These are phyloP conservation scores for Rostrohypoxylon terebratum DNA, from an alignment of 495 filamentous ascomycete species.

Conservation along the genomic window DNA sequence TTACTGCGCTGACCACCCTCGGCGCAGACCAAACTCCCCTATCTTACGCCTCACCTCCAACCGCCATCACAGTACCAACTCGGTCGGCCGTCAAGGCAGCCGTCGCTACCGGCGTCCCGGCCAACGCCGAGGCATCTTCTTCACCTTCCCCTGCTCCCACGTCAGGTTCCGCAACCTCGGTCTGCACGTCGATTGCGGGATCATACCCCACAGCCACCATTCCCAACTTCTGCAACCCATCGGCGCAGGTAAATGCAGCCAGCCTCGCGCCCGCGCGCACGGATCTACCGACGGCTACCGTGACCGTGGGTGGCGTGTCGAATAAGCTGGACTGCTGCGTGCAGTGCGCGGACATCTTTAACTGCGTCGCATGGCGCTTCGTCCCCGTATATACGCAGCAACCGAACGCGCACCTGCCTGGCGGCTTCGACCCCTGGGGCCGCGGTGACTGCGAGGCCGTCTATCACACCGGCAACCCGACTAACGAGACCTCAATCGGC, in stretches of 20 bases:
- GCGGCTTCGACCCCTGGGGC: conserved; percentile 49
- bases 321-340: conserved; percentile 50
- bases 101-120: conserved; percentile 9
- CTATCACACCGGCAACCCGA: conserved; percentile 41
- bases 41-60: conserved; percentile 41
- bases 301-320: conserved; percentile 40
- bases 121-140: neutral
- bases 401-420: conserved; percentile 41
- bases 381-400: conserved; percentile 39
- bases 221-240: conserved; percentile 49
- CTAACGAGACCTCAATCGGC: neutral
- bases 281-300: conserved; percentile 36
- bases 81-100: neutral
- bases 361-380: conserved; percentile 49
- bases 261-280: conserved; percentile 26
- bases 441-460: conserved; percentile 44
- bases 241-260: conserved; percentile 43
- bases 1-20: conserved; percentile 36
- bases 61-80: conserved; percentile 43
- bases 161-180: neutral
- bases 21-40: conserved; percentile 37
- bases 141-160: neutral
- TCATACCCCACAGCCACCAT: conserved; percentile 41
- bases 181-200: conserved; percentile 45
- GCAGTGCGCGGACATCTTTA: conserved; percentile 47